Base-by-base conservation (phyloP, 208 protist genomes). In the Trypanosoma caninum region DNA sequence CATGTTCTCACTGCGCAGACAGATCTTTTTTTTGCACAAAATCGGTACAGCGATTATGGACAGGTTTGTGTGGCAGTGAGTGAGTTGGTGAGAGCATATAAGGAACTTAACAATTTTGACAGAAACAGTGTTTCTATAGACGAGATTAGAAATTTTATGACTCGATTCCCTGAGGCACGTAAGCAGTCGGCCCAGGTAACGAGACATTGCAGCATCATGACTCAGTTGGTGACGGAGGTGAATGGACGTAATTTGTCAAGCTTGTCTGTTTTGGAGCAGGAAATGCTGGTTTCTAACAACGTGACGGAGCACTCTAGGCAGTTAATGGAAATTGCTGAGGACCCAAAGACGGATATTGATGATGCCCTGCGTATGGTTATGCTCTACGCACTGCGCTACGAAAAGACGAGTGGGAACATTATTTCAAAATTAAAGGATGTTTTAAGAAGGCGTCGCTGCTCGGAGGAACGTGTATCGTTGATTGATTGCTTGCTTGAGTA, bases 31-130 rank as follows among this genome's bases (percentile, higher is more conserved):
- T 99, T 89, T 70, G 66, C 60, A 14, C 66, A 98, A 45, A 97
- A 98, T 66, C 87, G 98, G 59, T 98, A 97, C 80, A 72, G 76
- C 51, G 98, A 99, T 71, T 99, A 96, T 85, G 98, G 98, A 48
- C 97, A 99, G 48, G 87, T 99, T 35, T 98, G 97, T 60, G 66
- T 87, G 27, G 78, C 71, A 13, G 87, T 99, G 40, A 98, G 97
- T 74, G 80, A 97, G 54, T 78, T 97, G 52, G 88, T 98, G 25
- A 97, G 98, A 40, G 69, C 87, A 25, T 98, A 97, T 80, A 96
- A 98, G 79, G 74, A 83, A 64, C 80, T 91, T 71, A 92, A 93
- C 65, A 80, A 89, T 59, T 88, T 87, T 60, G 78, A 89, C 53
- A 78, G 72, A 58, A 84, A 75, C 68, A 87, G 73, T 59, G 82